Evolutionary conservation across 2,329 filamentous ascomycete species (phyloP), one percentile per base, ranked within the genome.

Genomic region (Verticillium zaregamsianum): DNA sequence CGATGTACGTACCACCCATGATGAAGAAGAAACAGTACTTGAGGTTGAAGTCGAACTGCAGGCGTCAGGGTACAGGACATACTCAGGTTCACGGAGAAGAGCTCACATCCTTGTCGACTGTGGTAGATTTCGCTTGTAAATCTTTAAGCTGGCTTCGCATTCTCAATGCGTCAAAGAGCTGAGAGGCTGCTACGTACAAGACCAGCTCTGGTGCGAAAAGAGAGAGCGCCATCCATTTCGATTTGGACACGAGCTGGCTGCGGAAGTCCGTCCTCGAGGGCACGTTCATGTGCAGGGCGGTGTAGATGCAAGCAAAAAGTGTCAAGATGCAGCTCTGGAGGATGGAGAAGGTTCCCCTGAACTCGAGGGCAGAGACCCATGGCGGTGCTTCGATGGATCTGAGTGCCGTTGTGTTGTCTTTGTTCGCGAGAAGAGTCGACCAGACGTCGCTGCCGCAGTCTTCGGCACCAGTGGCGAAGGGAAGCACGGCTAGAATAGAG

Each of bases 201-300:
- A 75, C 66, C 1, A 74, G 40, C 28, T 77, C 74, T 0, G 75
- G 74, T 0, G 66, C 67, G 28, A 75, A 64, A 2, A 77, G 65
- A 0, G 69, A 70, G 0, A 72, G 60, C 0, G 71, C 5, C 11
- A 71, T 66, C 74, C 74, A 76, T 54, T 63, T 63, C 5, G 68
- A 15, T 61, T 73, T 72, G 11, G 62, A 62, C 7, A 57, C 20
- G 1, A 66, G 7, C 12, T 11, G 62, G 8, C 11, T 58, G 28
- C 25, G 66, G 55, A 59, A 59, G 59, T 15, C 60, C 20, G 1
- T 59, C 60, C 54, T 59, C 52, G 49, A 55, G 15, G 72, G 72
- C n/a, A 79, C 67, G 52, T 78, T 76, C 4, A 77, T 66, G 60
- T 78, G 74, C 3, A 79, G 60, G 2, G 73, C 73, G 4, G 72